Percentiles rank a stretch among this genome's conserved stretches.
phyloP scores from a whole-genome alignment of 2,329 filamentous ascomycete species.

The Dactylellina parvicollis region DNA sequence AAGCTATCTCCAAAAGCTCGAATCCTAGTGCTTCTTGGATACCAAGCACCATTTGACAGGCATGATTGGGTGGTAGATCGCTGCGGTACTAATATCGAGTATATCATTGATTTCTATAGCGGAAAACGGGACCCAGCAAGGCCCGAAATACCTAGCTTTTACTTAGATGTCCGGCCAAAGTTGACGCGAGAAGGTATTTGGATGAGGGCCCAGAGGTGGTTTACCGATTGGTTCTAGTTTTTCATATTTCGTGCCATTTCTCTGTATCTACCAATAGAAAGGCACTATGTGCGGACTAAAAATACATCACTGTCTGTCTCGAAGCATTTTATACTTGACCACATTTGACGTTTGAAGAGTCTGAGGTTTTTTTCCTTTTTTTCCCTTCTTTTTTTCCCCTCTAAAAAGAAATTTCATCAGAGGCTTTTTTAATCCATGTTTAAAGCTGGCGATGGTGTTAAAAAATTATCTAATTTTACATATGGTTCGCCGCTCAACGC shows the following conservation, averaged over 20 bases:
- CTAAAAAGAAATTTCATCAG: too few species aligned
- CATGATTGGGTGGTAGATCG: constrained; percentile 98
- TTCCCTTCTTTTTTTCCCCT: too few species aligned
- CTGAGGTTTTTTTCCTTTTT: too few species aligned
- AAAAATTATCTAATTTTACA: background rate
- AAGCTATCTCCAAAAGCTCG: constrained; percentile 83
- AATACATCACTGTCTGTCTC: background rate
- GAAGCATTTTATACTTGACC: too few species aligned
- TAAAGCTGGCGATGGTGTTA: too few species aligned
- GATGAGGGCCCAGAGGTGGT: constrained; percentile 68
- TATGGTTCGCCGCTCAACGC: constrained; percentile 21
- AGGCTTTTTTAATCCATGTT: too few species aligned
- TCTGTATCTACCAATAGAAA: background rate
- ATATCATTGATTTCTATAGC: constrained; percentile 97
- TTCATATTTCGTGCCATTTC: background rate
- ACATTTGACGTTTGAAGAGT: too few species aligned
- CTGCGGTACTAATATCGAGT: constrained; percentile 85
- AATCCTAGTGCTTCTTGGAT: constrained; percentile 83
- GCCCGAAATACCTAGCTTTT: constrained; percentile 68
- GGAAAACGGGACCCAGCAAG: constrained; percentile 67
- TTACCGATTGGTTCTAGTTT: constrained; percentile 29
- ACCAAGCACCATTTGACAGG: constrained; percentile 88
- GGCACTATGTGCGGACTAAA: background rate
- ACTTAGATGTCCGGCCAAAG: constrained; percentile 75
- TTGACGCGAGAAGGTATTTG: constrained; percentile 74